Evolutionary conservation across 768 basidiomycete species (phyloP).

Genomic region (Pisolithus tinctorius): DNA sequence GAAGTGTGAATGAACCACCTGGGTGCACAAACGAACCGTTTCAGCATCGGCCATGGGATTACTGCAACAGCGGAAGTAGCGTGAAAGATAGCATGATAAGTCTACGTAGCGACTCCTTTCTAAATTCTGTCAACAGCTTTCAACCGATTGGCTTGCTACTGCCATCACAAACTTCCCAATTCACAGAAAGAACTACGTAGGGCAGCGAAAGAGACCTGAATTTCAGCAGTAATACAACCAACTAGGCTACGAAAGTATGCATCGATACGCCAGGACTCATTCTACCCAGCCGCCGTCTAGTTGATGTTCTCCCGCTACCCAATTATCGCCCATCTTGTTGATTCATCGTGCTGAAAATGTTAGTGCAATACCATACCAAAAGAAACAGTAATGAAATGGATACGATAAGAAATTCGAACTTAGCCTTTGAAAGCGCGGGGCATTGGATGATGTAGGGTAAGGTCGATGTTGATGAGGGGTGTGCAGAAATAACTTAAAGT

Average conservation of each 20-base stretch:
- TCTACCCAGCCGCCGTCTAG: neutral
- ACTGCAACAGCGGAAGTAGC: no score
- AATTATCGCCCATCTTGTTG: neutral
- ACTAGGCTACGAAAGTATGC: neutral
- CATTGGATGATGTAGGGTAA: conserved; percentile 3
- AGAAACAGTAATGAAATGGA: neutral
- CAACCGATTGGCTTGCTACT: no score
- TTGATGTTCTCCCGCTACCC: neutral
- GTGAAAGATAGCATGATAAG: no score
- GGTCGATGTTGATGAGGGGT: neutral
- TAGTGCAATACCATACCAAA: conserved; percentile 20
- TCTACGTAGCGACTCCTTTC: no score
- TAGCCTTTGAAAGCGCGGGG: conserved; percentile 17
- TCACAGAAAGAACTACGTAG: no score
- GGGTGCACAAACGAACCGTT: conserved; percentile 51
- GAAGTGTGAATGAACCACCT: conserved; percentile 61
- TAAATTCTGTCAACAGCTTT: no score
- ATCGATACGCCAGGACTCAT: neutral
- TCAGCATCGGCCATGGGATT: conserved; percentile 56
- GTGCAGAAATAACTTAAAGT: conserved; percentile 25
- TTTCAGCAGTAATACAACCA: neutral
- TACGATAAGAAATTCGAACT: conserved; percentile 16
- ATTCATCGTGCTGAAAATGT: conserved; percentile 21
- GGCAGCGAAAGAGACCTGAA: no score
- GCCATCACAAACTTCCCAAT: no score